These are phyloP conservation scores for Prorocentrum cordatum DNA, from an alignment of 169 alveolate genomes.

Conservation along the genomic window DNA sequence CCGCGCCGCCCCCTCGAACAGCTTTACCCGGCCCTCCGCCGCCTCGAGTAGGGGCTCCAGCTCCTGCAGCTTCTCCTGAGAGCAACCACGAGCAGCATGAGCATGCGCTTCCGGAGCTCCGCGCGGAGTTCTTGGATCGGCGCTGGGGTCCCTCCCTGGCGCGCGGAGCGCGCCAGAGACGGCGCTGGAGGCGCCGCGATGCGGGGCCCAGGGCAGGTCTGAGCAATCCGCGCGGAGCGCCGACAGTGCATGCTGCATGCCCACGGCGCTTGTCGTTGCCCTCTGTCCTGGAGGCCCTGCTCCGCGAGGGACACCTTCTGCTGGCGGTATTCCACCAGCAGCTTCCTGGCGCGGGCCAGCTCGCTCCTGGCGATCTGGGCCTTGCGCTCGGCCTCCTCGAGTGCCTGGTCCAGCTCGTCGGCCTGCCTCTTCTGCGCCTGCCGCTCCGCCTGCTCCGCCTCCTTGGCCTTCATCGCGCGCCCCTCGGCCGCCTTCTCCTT, in stretches of 20 bases:
- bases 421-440: slow-evolving; percentile 27
- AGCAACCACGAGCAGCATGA: no score
- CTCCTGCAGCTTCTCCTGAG: slow-evolving; percentile 27
- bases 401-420: slow-evolving; percentile 8
- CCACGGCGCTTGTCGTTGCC: background rate
- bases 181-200: no score
- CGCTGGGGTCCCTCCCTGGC: no score
- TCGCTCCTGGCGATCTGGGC: slow-evolving; percentile 32
- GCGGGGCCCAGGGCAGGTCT: no score
- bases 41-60: slow-evolving; percentile 45
- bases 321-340: slow-evolving; percentile 36
- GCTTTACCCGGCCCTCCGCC: slow-evolving; percentile 39
- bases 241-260: no score
- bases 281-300: background rate
- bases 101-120: no score
- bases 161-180: no score
- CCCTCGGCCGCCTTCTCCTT: slow-evolving; percentile 64
- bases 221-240: no score
- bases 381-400: slow-evolving; percentile 42
- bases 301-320: slow-evolving; percentile 41
- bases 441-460: slow-evolving; percentile 51
- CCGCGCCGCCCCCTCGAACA: slow-evolving; percentile 6
- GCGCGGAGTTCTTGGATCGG: no score
- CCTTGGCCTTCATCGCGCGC: no score
- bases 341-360: slow-evolving; percentile 15